Percentiles rank a stretch among this genome's conserved stretches.
Evolutionary conservation across 2,329 filamentous ascomycete genomes (phyloP).

Genomic region (Mycosphaerelloides madeirae): DNA sequence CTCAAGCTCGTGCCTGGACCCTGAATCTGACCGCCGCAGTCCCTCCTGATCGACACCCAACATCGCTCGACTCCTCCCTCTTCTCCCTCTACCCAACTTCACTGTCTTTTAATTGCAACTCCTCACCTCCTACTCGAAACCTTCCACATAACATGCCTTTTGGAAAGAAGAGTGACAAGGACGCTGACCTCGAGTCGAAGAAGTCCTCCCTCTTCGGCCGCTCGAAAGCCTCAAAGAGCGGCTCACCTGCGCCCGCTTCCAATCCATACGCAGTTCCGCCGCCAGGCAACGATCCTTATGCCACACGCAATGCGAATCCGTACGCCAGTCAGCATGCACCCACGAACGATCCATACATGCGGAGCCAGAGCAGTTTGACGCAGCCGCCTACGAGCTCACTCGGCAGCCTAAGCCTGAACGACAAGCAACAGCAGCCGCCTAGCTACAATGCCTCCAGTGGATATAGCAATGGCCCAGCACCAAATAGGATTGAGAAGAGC

Average conservation of each 20-base stretch:
- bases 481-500: conserved; percentile 40
- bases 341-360: conserved; percentile 29
- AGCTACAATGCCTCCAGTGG: conserved; percentile 19
- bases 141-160: conserved; percentile 2
- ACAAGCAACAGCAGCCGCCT: conserved; percentile 30
- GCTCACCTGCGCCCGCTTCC: conserved; percentile 35
- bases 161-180: conserved; percentile 37
- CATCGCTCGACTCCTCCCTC: no score
- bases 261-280: conserved; percentile 54
- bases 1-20: no score
- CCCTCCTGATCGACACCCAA: no score
- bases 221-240: conserved; percentile 51
- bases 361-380: conserved; percentile 22
- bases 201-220: conserved; percentile 57
- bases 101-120: no score
- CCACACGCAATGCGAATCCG: conserved; percentile 29
- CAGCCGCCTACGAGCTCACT: conserved; percentile 30
- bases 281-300: conserved; percentile 23
- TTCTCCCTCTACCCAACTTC: no score
- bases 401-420: conserved; percentile 25
- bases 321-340: conserved; percentile 22
- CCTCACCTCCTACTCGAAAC: no score
- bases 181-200: conserved; percentile 49
- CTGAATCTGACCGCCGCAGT: no score
- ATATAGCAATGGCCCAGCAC: conserved; percentile 24